phyloP scores from a whole-genome alignment of 2,329 filamentous ascomycete species.

The Podosphaera fusca region DNA sequence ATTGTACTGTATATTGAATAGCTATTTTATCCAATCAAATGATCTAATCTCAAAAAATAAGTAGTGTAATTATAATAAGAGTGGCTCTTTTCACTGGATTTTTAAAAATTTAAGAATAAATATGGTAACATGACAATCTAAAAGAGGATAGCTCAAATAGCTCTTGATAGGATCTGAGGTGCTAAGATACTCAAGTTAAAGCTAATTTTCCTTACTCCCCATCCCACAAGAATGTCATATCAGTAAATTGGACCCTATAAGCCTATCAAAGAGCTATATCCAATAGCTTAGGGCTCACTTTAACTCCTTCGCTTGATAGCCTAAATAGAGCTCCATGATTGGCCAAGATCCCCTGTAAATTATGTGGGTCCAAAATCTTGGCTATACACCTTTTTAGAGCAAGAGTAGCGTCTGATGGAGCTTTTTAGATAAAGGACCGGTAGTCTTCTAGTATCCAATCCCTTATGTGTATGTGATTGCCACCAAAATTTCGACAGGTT shows the following conservation, averaged over 20 bases:
- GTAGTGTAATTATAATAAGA: no score
- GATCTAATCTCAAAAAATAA: no score
- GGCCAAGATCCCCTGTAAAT: not conserved
- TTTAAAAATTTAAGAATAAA: no score
- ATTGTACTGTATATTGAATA: no score
- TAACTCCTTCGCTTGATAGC: not conserved
- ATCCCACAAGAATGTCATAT: not conserved
- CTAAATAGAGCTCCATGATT: not conserved
- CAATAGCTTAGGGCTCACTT: not conserved
- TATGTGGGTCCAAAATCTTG: not conserved
- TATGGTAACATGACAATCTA: no score
- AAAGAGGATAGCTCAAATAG: no score
- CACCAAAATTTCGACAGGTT: not conserved
- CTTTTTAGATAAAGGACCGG: not conserved
- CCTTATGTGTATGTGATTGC: not conserved
- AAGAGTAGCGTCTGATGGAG: not conserved
- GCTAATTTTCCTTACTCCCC: not conserved
- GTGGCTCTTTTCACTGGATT: no score
- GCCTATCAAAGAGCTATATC: not conserved
- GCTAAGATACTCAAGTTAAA: not conserved
- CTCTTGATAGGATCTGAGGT: no score
- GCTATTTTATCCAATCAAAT: no score
- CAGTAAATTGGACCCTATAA: not conserved
- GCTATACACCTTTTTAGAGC: not conserved
- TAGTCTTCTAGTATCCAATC: not conserved